phyloP scores from a whole-genome alignment of 164 flowering plant genomes.

The Warburgia ugandensis region DNA sequence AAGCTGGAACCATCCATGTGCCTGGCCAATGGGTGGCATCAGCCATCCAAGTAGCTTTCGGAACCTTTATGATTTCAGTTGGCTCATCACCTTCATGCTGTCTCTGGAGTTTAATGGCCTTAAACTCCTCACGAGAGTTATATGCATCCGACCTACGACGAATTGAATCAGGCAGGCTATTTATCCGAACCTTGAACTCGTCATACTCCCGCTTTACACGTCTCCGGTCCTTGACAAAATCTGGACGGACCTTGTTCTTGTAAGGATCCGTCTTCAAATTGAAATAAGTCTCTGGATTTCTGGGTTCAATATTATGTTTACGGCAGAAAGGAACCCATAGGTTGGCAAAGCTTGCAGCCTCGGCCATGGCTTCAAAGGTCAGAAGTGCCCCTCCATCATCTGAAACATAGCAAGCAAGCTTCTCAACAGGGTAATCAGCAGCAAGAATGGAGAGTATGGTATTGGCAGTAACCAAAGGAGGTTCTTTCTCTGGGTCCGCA shows the following conservation, averaged over 20 bases:
- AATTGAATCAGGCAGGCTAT: slow-evolving; percentile 78
- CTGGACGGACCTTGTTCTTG: slow-evolving; percentile 59
- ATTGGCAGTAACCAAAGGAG: slow-evolving; percentile 85
- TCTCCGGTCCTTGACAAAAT: slow-evolving; percentile 77
- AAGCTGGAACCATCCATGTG: slow-evolving; percentile 46
- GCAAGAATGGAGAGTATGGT: slow-evolving; percentile 89
- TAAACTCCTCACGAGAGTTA: slow-evolving; percentile 84
- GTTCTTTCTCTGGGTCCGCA: slow-evolving; percentile 95
- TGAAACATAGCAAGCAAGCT: slow-evolving; percentile 87
- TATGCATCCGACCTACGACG: slow-evolving; percentile 81
- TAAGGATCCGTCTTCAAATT: slow-evolving; percentile 57
- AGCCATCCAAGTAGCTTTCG: slow-evolving; percentile 89
- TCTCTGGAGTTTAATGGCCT: slow-evolving; percentile 47
- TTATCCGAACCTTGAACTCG: slow-evolving; percentile 80
- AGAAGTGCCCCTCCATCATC: slow-evolving; percentile 92
- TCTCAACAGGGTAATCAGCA: slow-evolving; percentile 86
- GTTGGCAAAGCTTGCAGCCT: slow-evolving; percentile 75
- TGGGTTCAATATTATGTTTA: slow-evolving; percentile 69
- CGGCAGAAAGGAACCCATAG: slow-evolving; percentile 86
- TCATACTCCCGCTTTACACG: slow-evolving; percentile 73
- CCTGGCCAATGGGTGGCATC: slow-evolving; percentile 97
- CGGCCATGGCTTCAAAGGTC: slow-evolving; percentile 91
- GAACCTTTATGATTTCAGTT: slow-evolving; percentile 42
- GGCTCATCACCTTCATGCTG: slow-evolving; percentile 53
- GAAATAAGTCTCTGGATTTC: slow-evolving; percentile 76